Evolutionary conservation across 164 flowering plant species (phyloP), one percentile per base, ranked within the genome.

Genomic region (Kalanchoe fedtschenkoi): DNA sequence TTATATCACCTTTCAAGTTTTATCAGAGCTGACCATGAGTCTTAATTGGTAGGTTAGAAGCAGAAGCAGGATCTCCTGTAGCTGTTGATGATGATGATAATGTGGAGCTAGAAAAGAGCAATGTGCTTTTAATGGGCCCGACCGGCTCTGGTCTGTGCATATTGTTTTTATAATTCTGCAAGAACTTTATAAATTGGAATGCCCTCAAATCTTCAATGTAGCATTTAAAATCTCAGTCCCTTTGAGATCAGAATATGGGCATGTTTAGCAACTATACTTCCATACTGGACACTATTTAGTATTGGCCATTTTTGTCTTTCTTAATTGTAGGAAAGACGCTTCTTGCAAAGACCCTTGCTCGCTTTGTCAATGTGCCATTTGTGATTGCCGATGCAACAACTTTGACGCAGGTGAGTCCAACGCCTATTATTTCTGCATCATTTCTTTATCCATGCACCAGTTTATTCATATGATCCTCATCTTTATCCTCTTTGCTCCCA

Each of bases 351-450:
- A 88, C 98, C 22, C 80, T 93, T 37, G 98, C 98, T 66, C 91
- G 95, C 24, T 80, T 88, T 78, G 98, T 93, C 57, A 93, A 90
- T 80, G 98, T 93, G 39, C 98, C 98, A 0, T 90, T 93, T 80
- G 98, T 88, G 63, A 85, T 93, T 79, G 97, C 97, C 34, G 98
- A 90, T 83, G 97, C 98, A 35, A 93, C 98, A 66, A 83, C 91
- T 33, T 72, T 93, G 65, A 93, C 98, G 21, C 98, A 93, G 91
- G 98, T 74, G 73, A 84, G 85, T 73, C 32, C 10, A 29, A 13
- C 19, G 34, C 28, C 54, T 28, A 24, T 10, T 15, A 47, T 24
- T 13, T 26, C 26, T 14, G 29, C 15, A 54, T 35, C 16, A n/a
- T 15, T 15, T 30, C 21, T 10, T 38, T 11, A 34, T 19, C 32